Conservation (phyloP, 768 basidiomycete species). For the Atractiella rhizophila region DNA sequence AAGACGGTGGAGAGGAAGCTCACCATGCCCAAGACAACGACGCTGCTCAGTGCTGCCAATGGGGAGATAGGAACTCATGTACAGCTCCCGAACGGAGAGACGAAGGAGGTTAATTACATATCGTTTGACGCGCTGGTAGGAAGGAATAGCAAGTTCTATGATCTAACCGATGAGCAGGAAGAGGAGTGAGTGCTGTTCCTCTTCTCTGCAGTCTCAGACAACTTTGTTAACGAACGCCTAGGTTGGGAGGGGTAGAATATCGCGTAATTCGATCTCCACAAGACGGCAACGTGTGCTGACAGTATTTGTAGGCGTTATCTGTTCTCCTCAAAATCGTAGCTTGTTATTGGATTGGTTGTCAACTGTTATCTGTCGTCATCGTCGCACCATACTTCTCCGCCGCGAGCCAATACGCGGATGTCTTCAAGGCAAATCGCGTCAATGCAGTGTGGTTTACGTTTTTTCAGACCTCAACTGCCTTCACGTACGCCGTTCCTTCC, state of each 20-base stretch:
- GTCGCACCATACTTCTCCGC: slow-evolving; percentile 55
- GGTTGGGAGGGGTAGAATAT: slow-evolving; percentile 83
- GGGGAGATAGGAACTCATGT: slow-evolving; percentile 21
- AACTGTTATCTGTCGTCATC: slow-evolving; percentile 42
- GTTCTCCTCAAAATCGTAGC: slow-evolving; percentile 14
- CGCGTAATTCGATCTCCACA: slow-evolving; percentile 21
- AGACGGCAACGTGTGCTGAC: not conserved
- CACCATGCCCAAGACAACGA: slow-evolving; percentile 47
- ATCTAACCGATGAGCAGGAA: slow-evolving; percentile 48
- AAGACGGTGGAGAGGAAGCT: slow-evolving; percentile 39
- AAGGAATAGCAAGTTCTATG: slow-evolving; percentile 22
- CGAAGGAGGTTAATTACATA: slow-evolving; percentile 43
- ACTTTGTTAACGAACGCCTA: too few relatives aligned
- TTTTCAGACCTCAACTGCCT: slow-evolving; percentile 65
- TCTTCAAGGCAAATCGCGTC: slow-evolving; percentile 10
- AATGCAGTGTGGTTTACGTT: slow-evolving; percentile 40
- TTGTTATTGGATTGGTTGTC: slow-evolving; percentile 42
- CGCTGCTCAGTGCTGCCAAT: slow-evolving; percentile 22
- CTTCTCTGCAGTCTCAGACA: too few relatives aligned
- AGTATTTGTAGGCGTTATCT: slow-evolving; percentile 11
- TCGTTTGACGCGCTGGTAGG: slow-evolving; percentile 42
- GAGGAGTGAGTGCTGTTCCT: too few relatives aligned
- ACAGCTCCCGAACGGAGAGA: slow-evolving; percentile 15
- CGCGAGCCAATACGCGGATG: slow-evolving; percentile 25
- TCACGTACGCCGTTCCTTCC: slow-evolving; percentile 19